These are phyloP conservation scores for Beauveria rudraprayagi DNA, from an alignment of 2,329 filamentous ascomycete species.

Conservation along the genomic window DNA sequence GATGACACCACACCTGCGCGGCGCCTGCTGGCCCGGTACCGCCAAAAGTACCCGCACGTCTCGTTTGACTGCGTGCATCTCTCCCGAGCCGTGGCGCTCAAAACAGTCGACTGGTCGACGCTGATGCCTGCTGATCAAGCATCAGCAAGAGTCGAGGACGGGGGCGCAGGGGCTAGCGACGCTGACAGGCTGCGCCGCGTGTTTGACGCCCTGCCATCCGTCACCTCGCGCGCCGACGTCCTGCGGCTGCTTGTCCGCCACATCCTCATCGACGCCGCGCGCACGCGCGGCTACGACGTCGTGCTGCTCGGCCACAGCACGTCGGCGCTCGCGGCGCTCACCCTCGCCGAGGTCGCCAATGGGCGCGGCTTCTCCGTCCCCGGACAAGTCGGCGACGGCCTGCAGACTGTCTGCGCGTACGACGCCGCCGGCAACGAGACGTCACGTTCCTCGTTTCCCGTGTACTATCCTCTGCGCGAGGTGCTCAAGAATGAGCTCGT, in stretches of 20 bases:
- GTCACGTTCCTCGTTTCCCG: conserved; percentile 23
- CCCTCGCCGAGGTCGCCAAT: conserved; percentile 82
- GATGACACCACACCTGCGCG: conserved; percentile 24
- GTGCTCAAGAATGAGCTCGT: conserved; percentile 73
- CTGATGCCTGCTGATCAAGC: conserved; percentile 22
- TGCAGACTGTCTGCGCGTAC: conserved; percentile 29
- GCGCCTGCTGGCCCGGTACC: conserved; percentile 44
- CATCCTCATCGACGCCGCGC: conserved; percentile 60
- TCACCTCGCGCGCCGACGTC: conserved; percentile 70
- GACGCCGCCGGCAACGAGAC: conserved; percentile 18
- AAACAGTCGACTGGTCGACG: conserved; percentile 45
- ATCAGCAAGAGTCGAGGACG: conserved; percentile 20
- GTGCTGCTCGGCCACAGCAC: conserved; percentile 82
- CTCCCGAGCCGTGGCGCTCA: conserved; percentile 48
- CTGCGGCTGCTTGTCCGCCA: conserved; percentile 61
- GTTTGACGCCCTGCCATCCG: conserved; percentile 56
- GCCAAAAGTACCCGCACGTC: conserved; percentile 56
- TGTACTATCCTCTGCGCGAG: conserved; percentile 80
- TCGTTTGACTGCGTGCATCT: conserved; percentile 56
- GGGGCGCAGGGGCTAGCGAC: conserved; percentile 19
- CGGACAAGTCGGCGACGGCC: conserved; percentile 73
- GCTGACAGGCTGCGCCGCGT: conserved; percentile 41
- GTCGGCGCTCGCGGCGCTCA: conserved; percentile 77
- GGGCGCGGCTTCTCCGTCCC: conserved; percentile 79
- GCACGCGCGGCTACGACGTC: conserved; percentile 52